Base-by-base conservation (phyloP, 352 stramenopile species). In the Phytophthora citrophthora region DNA sequence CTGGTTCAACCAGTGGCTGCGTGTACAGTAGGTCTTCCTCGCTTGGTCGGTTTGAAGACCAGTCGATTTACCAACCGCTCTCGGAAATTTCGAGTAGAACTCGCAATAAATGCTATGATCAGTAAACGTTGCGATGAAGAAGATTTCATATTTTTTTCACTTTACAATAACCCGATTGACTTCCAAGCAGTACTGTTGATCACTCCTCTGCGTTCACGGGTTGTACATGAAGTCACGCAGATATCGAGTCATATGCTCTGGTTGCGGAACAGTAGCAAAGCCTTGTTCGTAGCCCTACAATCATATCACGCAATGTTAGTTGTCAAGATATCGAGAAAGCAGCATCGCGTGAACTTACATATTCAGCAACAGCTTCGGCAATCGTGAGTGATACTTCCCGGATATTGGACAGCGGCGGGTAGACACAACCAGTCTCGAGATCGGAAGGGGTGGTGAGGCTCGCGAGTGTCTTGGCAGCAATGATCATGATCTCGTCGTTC, bases 311-410 rank as follows among this genome's bases (percentile, higher is more conserved):
- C 27, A 58, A 18, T 9, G 34, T 64, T 52, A 64, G 47, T 12
- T 58, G 5, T 16, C 11, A 12, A 27, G 36, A 24, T 32, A 32
- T 46, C 18, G 9, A 16, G 34, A 5, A 18, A 26, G 12, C 13
- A 54, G 9, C 16, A 44, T 43, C 1, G 32, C 4, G 10, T 39
- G 15, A 20, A 64, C 56, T 38, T 64, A 64, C 55, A 20, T 64
- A 64, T 54, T 93, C 79, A 23, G 96, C 90, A 8, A 98, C 93
- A 46, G 93, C 94, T 12, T 93, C 80, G 7, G 94, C 96, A 44
- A 99, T 96, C 49, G 91, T 84, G 23, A 97, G 84, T 43, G 93
- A 98, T 12, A 98, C 93, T 49, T 92, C 77, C 34, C 97, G 89
- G 67, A 99, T 99, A 5, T 70, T 77, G 15, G 76, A 89, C 15